Evolutionary conservation across 2,329 filamentous ascomycete genomes (phyloP).

Genomic region (Hypoxylon sp.): DNA sequence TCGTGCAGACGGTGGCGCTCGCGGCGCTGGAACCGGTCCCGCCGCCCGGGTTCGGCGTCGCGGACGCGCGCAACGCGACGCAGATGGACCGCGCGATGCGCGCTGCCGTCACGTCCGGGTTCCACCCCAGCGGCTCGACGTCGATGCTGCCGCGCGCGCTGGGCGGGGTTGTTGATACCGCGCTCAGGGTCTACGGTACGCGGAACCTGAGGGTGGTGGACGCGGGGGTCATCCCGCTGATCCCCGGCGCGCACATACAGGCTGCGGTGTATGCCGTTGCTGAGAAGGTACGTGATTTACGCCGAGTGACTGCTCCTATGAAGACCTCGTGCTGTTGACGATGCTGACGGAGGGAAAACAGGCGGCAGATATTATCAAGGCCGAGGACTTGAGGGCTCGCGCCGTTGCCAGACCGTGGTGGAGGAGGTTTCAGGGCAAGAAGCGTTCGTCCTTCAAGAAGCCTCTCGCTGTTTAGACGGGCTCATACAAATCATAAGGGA

Average conservation of each 20-base stretch:
- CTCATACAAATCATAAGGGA: background rate
- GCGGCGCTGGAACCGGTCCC: slow-evolving; percentile 36
- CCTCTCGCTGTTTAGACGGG: background rate
- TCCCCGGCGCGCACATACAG: slow-evolving; percentile 50
- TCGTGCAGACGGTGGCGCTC: slow-evolving; percentile 41
- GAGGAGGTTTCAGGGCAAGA: background rate
- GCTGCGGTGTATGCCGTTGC: slow-evolving; percentile 42
- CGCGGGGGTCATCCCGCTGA: slow-evolving; percentile 53
- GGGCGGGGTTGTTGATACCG: slow-evolving; percentile 55
- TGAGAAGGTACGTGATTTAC: slow-evolving; percentile 48
- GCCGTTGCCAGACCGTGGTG: background rate
- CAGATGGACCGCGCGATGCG: slow-evolving; percentile 36
- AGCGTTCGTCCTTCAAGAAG: background rate
- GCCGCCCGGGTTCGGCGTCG: slow-evolving; percentile 31
- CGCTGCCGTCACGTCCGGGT: slow-evolving; percentile 50
- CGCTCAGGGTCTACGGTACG: slow-evolving; percentile 54
- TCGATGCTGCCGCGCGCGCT: slow-evolving; percentile 54
- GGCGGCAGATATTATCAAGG: slow-evolving; percentile 57
- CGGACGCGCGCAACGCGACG: slow-evolving; percentile 38
- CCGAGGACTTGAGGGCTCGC: slow-evolving; percentile 18
- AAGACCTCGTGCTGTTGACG: no score
- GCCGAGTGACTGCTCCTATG: background rate
- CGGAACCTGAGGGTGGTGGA: slow-evolving; percentile 55
- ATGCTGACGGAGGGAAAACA: slow-evolving; percentile 33
- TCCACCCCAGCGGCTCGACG: slow-evolving; percentile 53